Percentiles rank a stretch among this genome's conserved stretches.
Conservation (phyloP, 1,284 basidiomycete species). For the Hypsizygus ulmarius region DNA sequence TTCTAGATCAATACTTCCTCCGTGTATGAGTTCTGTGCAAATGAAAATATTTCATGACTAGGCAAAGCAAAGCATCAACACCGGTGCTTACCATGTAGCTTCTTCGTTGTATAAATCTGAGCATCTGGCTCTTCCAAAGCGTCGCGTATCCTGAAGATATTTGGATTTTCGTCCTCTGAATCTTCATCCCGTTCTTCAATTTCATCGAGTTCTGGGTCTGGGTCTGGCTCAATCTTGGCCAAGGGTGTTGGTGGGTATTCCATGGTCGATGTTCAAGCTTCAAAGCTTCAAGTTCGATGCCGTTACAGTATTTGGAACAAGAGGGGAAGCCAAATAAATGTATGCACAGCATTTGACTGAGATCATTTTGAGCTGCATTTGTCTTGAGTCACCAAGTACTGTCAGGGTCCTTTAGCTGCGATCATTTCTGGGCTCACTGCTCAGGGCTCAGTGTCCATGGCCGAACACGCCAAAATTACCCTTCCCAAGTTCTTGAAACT, state of each 20-base stretch:
- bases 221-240: constrained; percentile 13
- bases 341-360: too few species aligned
- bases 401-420: too few species aligned
- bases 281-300: too few species aligned
- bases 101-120: constrained; percentile 34
- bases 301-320: constrained; percentile 11
- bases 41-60: neutral
- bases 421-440: neutral
- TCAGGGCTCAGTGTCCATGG: too few species aligned
- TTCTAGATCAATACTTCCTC: constrained; percentile 61
- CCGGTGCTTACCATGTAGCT: constrained; percentile 50
- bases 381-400: too few species aligned
- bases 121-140: constrained; percentile 34
- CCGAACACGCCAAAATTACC: constrained; percentile 47
- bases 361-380: too few species aligned
- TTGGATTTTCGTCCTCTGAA: constrained; percentile 39
- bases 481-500: constrained; percentile 75
- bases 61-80: neutral
- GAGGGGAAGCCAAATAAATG: neutral
- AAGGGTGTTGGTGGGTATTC: constrained; percentile 1
- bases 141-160: constrained; percentile 46
- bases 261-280: constrained; percentile 6
- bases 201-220: constrained; percentile 46
- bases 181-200: constrained; percentile 41
- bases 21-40: constrained; percentile 54